Evolutionary conservation across 345 rosid genomes (phyloP).

Genomic region (Raphanus sativus): DNA sequence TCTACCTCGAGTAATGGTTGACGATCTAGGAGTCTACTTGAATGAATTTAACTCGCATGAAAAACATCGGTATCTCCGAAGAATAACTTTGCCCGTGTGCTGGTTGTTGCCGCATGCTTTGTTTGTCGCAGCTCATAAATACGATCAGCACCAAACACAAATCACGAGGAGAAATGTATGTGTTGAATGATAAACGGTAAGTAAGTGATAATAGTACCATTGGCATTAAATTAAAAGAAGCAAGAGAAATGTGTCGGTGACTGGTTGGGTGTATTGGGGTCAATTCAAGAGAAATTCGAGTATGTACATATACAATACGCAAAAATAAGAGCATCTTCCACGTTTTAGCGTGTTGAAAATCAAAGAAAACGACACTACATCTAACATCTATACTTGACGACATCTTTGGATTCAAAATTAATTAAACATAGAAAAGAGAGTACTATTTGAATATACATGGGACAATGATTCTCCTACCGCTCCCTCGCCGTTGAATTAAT

Average conservation of each 20-base stretch:
- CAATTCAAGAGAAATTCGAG: conserved; percentile 4
- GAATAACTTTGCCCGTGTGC: neutral
- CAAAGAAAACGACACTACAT: conserved; percentile 28
- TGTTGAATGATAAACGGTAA: neutral
- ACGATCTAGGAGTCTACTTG: neutral
- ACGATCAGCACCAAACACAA: conserved; percentile 2
- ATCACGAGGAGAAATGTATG: conserved; percentile 4
- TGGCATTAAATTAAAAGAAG: conserved; percentile 19
- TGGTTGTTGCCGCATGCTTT: conserved; percentile 20
- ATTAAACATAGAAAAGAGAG: conserved; percentile 3
- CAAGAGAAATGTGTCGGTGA: conserved; percentile 30
- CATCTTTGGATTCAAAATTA: conserved; percentile 26
- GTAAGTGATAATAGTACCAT: neutral
- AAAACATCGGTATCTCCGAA: conserved; percentile 10
- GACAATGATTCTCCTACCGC: conserved; percentile 36
- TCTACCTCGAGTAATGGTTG: neutral
- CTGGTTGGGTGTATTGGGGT: conserved; percentile 19
- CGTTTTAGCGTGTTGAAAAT: conserved; percentile 26
- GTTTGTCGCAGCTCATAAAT: conserved; percentile 1
- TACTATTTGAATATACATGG: conserved; percentile 8
- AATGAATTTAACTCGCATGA: neutral
- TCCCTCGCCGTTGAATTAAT: conserved; percentile 20
- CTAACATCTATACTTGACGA: conserved; percentile 36
- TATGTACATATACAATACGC: neutral
- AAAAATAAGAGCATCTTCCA: conserved; percentile 32